Evolutionary conservation across 2,329 filamentous ascomycete species (phyloP).

Genomic region (Trichophyton schoenleinii): DNA sequence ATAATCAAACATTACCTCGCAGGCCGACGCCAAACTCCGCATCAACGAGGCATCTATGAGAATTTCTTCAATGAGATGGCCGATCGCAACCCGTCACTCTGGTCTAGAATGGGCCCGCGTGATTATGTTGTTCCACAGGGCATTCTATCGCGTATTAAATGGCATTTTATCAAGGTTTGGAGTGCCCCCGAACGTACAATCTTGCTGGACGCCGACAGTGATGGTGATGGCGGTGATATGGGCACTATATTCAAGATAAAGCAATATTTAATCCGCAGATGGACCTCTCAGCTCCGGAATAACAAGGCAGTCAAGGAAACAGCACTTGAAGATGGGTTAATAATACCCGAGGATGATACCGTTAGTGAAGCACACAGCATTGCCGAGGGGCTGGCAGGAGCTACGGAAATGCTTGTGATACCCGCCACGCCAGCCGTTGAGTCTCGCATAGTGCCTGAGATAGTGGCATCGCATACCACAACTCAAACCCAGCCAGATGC

Average conservation of each 20-base stretch:
- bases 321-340: constrained; percentile 13
- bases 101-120: constrained; percentile 37
- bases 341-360: constrained; percentile 9
- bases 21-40: constrained; percentile 32
- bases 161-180: constrained; percentile 37
- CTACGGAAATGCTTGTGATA: constrained; percentile 13
- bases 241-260: constrained; percentile 29
- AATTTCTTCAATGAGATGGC: constrained; percentile 38
- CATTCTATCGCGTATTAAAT: constrained; percentile 32
- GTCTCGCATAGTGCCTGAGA: not conserved
- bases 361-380: constrained; percentile 7
- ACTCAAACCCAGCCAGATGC: not conserved
- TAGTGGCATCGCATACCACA: not conserved
- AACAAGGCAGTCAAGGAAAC: not conserved
- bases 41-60: constrained; percentile 40
- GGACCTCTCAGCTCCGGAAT: constrained; percentile 26
- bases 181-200: constrained; percentile 33
- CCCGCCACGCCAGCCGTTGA: constrained; percentile 13
- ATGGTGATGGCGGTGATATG: constrained; percentile 20
- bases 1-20: constrained; percentile 36
- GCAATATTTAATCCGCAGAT: constrained; percentile 27
- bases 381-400: constrained; percentile 15
- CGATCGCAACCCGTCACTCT: constrained; percentile 34
- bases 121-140: constrained; percentile 30
- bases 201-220: constrained; percentile 17